Evolutionary conservation across 2,329 filamentous ascomycete species (phyloP).

Genomic region (Venturia carpophila): DNA sequence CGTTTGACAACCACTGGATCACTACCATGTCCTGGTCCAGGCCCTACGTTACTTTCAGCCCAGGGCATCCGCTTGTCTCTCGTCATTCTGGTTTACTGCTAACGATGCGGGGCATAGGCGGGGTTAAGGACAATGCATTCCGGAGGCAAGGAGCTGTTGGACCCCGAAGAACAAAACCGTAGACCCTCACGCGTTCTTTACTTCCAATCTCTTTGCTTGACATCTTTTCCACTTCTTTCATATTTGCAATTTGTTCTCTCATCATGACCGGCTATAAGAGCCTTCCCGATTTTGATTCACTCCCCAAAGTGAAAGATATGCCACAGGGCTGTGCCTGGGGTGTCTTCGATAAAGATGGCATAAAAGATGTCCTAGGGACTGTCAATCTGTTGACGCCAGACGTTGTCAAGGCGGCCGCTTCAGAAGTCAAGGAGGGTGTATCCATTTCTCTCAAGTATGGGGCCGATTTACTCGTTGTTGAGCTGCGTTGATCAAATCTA

Average conservation of each 20-base stretch:
- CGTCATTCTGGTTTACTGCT: not conserved
- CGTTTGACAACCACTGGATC: too few relatives aligned
- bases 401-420: constrained; percentile 36
- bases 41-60: too few relatives aligned
- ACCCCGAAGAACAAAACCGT: not conserved
- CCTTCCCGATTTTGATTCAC: constrained; percentile 19
- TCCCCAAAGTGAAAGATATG: constrained; percentile 19
- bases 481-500: constrained; percentile 14
- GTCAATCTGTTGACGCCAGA: constrained; percentile 46
- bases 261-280: constrained; percentile 3
- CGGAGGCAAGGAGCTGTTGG: not conserved
- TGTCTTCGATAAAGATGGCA: constrained; percentile 43
- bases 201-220: not conserved
- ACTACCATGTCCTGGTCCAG: too few relatives aligned
- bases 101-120: not conserved
- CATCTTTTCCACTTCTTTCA: not conserved
- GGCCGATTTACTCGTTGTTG: constrained; percentile 19
- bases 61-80: not conserved
- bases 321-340: constrained; percentile 44
- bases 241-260: not conserved
- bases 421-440: constrained; percentile 41
- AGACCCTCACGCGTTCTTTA: not conserved
- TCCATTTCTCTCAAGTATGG: constrained; percentile 48
- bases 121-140: not conserved
- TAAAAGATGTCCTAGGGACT: constrained; percentile 44